Percentiles rank a stretch among this genome's conserved stretches.
phyloP scores from a whole-genome alignment of 441 rosid species.

The Euphorbia corollata region DNA sequence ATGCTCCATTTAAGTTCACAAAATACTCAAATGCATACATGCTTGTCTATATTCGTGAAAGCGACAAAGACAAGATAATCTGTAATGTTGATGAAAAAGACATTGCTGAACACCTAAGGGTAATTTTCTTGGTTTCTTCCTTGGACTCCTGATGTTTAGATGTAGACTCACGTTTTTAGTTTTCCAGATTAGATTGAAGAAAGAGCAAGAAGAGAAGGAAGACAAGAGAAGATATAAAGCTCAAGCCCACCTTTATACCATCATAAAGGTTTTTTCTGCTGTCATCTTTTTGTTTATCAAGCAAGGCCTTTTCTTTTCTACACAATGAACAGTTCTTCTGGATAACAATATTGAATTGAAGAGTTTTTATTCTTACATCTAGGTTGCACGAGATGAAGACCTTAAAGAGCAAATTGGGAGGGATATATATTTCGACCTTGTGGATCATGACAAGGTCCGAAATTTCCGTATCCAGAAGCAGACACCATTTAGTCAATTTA shows the following conservation, averaged over 20 bases:
- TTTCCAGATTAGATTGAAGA: constrained; percentile 70
- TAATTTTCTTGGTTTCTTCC: constrained; percentile 20
- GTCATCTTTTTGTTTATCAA: not conserved
- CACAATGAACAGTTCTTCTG: constrained; percentile 6
- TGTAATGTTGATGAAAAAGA: constrained; percentile 94
- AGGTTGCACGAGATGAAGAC: constrained; percentile 88
- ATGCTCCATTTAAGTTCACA: constrained; percentile 79
- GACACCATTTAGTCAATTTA: constrained; percentile 56
- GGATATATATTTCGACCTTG: constrained; percentile 84
- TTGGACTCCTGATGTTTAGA: not conserved
- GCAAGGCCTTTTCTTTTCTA: not conserved
- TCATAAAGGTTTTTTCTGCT: constrained; percentile 50
- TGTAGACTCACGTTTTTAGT: not conserved
- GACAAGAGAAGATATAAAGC: constrained; percentile 80
- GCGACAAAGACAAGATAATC: constrained; percentile 84
- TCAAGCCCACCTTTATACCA: constrained; percentile 82
- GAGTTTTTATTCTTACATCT: constrained; percentile 20
- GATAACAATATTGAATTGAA: constrained; percentile 8
- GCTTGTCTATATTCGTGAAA: constrained; percentile 93
- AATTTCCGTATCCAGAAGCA: constrained; percentile 86
- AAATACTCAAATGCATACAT: constrained; percentile 92
- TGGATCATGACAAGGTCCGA: constrained; percentile 82
- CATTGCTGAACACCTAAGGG: constrained; percentile 93
- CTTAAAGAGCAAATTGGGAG: constrained; percentile 72
- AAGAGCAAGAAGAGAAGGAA: constrained; percentile 87